Base-by-base conservation (phyloP, 2,329 filamentous ascomycete genomes). In the Emericellopsis atlantica region DNA sequence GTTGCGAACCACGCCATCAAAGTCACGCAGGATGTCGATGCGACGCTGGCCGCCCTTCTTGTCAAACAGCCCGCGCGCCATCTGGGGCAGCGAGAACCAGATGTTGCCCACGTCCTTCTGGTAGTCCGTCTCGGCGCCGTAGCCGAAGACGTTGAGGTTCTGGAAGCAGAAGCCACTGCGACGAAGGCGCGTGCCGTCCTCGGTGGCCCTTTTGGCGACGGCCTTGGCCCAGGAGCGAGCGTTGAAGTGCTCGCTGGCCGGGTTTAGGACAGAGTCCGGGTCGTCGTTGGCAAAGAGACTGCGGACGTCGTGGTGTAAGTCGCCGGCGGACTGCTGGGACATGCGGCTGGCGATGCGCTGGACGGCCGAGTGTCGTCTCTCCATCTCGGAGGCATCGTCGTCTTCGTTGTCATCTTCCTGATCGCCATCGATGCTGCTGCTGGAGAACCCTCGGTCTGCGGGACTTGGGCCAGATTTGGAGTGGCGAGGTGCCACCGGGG, bases 141-240 rank as follows among this genome's bases (percentile, higher is more conserved):
- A 69, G 12, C 66, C 66, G 46, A 67, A 62, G 15, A 69, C 60
- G 33, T 59, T 67, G 16, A 70, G 53, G 44, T 67, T 62, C 44
- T 51, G 57, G 61, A 80, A 85, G 39, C 70, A 67, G 36, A 86
- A 67, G 36, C 81, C 81, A 1, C 74, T 69, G 14, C 72, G 74
- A 49, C 79, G 72, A 55, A 76, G 76, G 14, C 59, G 54, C 46
- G 66, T 63, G 38, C 73, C 77, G 43, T 72, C 69, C 45, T 60
- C 64, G 24, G 65, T 63, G 34, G 67, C 62, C 44, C 73, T 58
- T 44, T 67, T 64, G 26, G 76, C 69, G 8, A 81, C 54, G 23
- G 74, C 65, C 60, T 73, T 77, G 44, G 74, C 72, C 79, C 79
- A 83, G 33, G 67, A 64, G 36, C 67, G 66, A 29, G 62, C 65